Evolutionary conservation across 2,329 filamentous ascomycete species (phyloP), one percentile per base, ranked within the genome.

Genomic region (Colletotrichum sp.): DNA sequence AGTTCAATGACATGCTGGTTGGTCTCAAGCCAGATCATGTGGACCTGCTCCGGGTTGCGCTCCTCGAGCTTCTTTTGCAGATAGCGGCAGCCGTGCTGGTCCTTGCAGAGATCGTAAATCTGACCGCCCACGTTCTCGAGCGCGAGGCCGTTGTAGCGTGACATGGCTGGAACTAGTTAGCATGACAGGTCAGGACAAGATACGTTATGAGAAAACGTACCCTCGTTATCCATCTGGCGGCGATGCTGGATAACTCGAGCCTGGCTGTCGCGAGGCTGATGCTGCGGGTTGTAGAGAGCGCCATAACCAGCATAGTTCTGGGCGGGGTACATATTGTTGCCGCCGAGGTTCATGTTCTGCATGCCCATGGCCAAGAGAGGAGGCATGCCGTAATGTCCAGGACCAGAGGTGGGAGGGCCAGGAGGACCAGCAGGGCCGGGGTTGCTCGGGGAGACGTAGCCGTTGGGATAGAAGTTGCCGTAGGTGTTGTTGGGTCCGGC

Each of bases 31-130:
- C 98, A 99, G 84, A 99, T 99, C 89, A 96, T 93, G 84, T 98
- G 94, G 68, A 98, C 91, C 81, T 98, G 92, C 32, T 96, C 94
- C 7, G 94, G 91, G 79, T 94, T 93, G 80, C 94, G 94, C 82
- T 98, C 96, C 87, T 99, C 97, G 7, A 99, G 90, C 88, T 99
- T 98, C 89, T 98, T 97, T 88, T 99, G 97, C 72, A 99, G 88
- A 84, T 97, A 99, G 75, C 97, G 95, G 82, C 97, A 99, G 75
- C 97, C 97, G 85, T 99, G 96, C 87, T 99, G 97, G 82, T 99
- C 97, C 87, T 98, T 99, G 90, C 96, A 99, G 44, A 98, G 89
- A 67, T 92, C 90, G 84, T 98, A 98, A 81, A 99, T 95, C 81
- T 96, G 94, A 65, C 96, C 95, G 44, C 90, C 90, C 81, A 97